These are phyloP conservation scores for Pichia sp. DNA, from an alignment of 1,139 yeast species.

Conservation along the genomic window DNA sequence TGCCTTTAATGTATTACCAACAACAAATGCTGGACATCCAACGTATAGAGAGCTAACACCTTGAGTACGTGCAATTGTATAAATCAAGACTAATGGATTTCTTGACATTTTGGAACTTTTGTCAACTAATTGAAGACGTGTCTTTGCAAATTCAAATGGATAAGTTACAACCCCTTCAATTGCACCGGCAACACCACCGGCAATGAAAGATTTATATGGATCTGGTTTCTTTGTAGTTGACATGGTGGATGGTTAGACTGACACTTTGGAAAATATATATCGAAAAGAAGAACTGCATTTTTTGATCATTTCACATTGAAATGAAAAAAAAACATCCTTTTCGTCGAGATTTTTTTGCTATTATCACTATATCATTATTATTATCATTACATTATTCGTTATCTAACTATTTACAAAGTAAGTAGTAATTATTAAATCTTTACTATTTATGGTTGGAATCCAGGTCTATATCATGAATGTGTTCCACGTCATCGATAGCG, in stretches of 20 bases:
- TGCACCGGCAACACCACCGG: slow-evolving; percentile 95
- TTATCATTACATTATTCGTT: background rate
- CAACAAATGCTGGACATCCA: slow-evolving; percentile 97
- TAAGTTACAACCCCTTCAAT: slow-evolving; percentile 85
- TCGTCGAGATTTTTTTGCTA: background rate
- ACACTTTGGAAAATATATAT: no score
- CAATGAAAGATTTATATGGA: slow-evolving; percentile 74
- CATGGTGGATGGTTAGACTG: background rate
- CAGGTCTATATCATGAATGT: background rate
- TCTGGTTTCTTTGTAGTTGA: slow-evolving; percentile 31
- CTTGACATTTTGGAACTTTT: slow-evolving; percentile 61
- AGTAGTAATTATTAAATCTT: background rate
- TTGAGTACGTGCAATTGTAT: slow-evolving; percentile 65
- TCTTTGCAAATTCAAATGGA: slow-evolving; percentile 96
- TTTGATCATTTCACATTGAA: background rate
- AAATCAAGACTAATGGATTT: slow-evolving; percentile 77
- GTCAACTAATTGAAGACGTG: slow-evolving; percentile 79
- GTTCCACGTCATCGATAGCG: background rate
- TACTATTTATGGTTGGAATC: background rate
- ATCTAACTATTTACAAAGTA: background rate
- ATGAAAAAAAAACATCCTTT: background rate
- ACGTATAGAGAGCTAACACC: slow-evolving; percentile 80
- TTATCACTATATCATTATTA: background rate
- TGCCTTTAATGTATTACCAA: slow-evolving; percentile 94
- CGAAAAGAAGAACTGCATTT: background rate